Conservation (phyloP, 2,329 filamentous ascomycete species). For the Talaromyces albobiverticillius region DNA sequence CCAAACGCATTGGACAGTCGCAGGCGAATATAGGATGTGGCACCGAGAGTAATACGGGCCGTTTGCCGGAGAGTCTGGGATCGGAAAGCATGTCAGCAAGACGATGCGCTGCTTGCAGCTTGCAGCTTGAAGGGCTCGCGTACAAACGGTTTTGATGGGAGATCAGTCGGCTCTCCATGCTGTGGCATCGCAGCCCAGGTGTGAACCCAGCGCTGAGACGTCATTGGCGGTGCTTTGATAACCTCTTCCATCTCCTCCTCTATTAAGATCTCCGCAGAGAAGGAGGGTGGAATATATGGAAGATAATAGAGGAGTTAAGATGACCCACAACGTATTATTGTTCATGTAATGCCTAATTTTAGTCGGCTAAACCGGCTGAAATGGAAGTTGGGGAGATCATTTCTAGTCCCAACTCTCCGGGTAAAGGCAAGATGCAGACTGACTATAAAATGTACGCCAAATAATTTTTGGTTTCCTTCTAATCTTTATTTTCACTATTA, state of each 20-base stretch:
- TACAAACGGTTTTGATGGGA: conserved; percentile 61
- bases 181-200: conserved; percentile 67
- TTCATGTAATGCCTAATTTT: too few relatives aligned
- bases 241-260: neutral
- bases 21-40: conserved; percentile 57
- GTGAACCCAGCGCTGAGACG: conserved; percentile 53
- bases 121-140: conserved; percentile 16
- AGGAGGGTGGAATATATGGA: neutral
- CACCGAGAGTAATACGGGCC: conserved; percentile 55
- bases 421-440: too few relatives aligned
- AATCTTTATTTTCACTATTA: neutral
- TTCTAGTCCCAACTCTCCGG: too few relatives aligned
- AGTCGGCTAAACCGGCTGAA: too few relatives aligned
- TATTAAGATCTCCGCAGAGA: neutral
- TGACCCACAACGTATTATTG: too few relatives aligned
- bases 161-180: conserved; percentile 59
- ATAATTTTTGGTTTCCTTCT: too few relatives aligned
- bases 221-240: neutral
- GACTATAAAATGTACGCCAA: too few relatives aligned
- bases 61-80: conserved; percentile 53
- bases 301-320: too few relatives aligned
- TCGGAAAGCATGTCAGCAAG: neutral
- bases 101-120: neutral
- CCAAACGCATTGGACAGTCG: conserved; percentile 67
- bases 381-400: too few relatives aligned